A percentile compares a stretch with the other conserved stretches of the same genome.
phyloP scores from a whole-genome alignment of 164 flowering plant species.

The Aristolochia californica region DNA sequence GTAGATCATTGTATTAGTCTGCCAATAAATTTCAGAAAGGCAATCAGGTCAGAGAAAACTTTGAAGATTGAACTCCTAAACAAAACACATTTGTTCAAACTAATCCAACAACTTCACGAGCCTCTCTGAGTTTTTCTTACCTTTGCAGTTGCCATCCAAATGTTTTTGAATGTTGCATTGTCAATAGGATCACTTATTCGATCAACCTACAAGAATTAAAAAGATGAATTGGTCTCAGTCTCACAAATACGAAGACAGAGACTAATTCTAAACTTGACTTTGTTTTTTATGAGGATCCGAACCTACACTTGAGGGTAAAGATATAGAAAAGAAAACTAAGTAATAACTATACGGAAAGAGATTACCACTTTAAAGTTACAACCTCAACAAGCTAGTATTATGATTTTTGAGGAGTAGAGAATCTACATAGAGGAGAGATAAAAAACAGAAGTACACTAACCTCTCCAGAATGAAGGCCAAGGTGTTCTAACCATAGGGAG shows the following conservation, averaged over 20 bases:
- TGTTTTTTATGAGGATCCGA: not conserved
- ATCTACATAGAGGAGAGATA: not conserved
- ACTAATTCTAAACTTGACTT: too few relatives aligned
- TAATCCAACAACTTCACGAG: not conserved
- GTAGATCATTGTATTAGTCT: conserved; percentile 80
- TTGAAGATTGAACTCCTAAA: not conserved
- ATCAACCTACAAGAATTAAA: conserved; percentile 28
- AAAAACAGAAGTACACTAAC: conserved; percentile 27
- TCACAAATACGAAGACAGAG: too few relatives aligned
- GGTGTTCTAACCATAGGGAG: conserved; percentile 81
- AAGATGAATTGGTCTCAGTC: not conserved
- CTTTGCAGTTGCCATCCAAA: conserved; percentile 96
- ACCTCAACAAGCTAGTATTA: not conserved
- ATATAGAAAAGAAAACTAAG: not conserved
- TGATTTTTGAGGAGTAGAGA: not conserved
- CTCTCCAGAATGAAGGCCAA: conserved; percentile 69
- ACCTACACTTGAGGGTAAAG: not conserved
- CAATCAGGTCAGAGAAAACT: not conserved
- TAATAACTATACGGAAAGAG: not conserved
- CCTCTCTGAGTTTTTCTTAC: conserved; percentile 17
- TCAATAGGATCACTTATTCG: conserved; percentile 68
- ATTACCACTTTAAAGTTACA: not conserved
- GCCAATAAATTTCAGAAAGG: conserved; percentile 7
- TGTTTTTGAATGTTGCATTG: conserved; percentile 73
- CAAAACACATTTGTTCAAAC: not conserved